phyloP scores from a whole-genome alignment of 371 early-diverging fungal genomes.

The Batrachochytrium dendrobatidis region DNA sequence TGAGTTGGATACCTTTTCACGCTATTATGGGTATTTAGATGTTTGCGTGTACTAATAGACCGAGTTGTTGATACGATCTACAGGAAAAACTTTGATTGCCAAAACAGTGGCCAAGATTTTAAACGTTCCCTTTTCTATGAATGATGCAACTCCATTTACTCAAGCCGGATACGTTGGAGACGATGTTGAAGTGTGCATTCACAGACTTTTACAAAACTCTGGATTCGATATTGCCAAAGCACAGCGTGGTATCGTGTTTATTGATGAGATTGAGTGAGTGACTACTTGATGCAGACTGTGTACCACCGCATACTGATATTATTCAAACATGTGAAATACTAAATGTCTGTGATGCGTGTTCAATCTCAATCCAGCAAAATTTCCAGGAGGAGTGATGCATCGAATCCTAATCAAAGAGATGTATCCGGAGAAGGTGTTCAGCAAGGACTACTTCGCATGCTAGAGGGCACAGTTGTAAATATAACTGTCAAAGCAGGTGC shows the following conservation, averaged over 20 bases:
- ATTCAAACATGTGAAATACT: background rate
- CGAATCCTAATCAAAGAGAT: constrained; percentile 58
- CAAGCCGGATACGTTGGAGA: constrained; percentile 93
- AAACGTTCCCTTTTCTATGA: constrained; percentile 82
- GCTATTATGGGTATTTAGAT: background rate
- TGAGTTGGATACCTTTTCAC: background rate
- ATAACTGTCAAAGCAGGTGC: constrained; percentile 74
- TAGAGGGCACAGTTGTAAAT: constrained; percentile 81
- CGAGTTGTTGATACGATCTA: background rate
- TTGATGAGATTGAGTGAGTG: constrained; percentile 77
- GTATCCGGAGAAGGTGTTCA: constrained; percentile 93
- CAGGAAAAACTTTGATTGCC: constrained; percentile 76
- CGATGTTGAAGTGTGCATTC: constrained; percentile 83
- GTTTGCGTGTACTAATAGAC: background rate
- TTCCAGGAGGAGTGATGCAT: constrained; percentile 65
- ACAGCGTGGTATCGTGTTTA: constrained; percentile 85
- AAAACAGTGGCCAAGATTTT: constrained; percentile 77
- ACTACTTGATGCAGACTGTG: background rate
- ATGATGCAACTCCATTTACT: constrained; percentile 89
- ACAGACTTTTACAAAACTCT: constrained; percentile 69
- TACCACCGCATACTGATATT: background rate
- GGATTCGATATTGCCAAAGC: constrained; percentile 81
- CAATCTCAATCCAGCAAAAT: constrained; percentile 51
- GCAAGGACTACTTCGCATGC: constrained; percentile 77
- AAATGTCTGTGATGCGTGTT: background rate